phyloP scores from a whole-genome alignment of 2,329 filamentous ascomycete genomes.

The Colletotrichum cereale region DNA sequence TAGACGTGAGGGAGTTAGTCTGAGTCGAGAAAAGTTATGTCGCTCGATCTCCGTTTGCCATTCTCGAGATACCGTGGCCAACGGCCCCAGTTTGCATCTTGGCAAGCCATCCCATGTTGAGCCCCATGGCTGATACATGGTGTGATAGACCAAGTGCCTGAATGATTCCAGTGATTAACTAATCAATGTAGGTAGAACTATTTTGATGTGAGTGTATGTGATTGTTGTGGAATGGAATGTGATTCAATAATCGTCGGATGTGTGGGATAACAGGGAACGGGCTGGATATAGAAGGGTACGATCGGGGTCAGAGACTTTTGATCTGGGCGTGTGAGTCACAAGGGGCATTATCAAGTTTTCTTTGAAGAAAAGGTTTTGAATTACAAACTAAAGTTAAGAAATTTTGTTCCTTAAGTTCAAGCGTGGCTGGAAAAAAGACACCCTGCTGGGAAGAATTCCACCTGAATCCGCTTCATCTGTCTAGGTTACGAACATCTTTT shows the following conservation, averaged over 20 bases:
- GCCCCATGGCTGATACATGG: not conserved
- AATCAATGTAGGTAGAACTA: not conserved
- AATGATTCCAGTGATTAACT: not conserved
- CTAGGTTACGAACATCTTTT: slow-evolving; percentile 14
- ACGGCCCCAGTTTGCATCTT: slow-evolving; percentile 41
- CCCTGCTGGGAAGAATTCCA: too few relatives aligned
- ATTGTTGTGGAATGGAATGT: not conserved
- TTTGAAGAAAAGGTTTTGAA: not conserved
- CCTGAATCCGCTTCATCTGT: not conserved
- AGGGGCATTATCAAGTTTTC: not conserved
- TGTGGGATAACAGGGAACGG: not conserved
- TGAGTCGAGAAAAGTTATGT: slow-evolving; percentile 48
- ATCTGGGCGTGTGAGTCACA: not conserved
- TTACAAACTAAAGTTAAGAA: not conserved
- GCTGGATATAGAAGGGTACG: not conserved
- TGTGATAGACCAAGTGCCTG: not conserved
- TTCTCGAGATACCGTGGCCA: slow-evolving; percentile 49
- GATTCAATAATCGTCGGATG: not conserved
- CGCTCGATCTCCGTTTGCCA: slow-evolving; percentile 48
- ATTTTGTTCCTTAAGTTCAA: too few relatives aligned
- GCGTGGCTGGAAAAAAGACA: too few relatives aligned
- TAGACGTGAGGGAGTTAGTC: slow-evolving; percentile 47
- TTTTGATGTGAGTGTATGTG: not conserved
- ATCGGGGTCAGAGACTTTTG: not conserved
- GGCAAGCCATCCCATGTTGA: slow-evolving; percentile 43